Percentiles rank a stretch among this genome's conserved stretches.
Evolutionary conservation across 2,329 filamentous ascomycete genomes (phyloP).

Genomic region (Colletotrichum sojae): DNA sequence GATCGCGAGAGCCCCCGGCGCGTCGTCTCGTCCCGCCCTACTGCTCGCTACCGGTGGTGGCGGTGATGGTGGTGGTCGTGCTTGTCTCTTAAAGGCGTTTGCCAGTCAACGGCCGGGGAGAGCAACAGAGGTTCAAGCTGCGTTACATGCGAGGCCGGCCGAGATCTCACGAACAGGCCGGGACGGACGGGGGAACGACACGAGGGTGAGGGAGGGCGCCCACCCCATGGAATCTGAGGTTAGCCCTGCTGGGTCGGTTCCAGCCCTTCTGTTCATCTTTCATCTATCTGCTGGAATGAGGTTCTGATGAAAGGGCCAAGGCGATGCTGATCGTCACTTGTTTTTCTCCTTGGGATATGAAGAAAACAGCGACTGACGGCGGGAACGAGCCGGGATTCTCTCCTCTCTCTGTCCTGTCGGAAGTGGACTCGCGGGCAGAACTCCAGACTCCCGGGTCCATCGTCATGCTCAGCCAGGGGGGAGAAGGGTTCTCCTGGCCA

Average conservation of each 20-base stretch:
- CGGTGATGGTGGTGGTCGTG: background rate
- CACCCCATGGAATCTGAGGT: constrained; percentile 14
- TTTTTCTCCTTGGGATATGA: constrained; percentile 12
- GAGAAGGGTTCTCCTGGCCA: constrained; percentile 23
- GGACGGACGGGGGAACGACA: constrained; percentile 3
- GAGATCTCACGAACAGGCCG: constrained; percentile 20
- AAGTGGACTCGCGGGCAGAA: constrained; percentile 31
- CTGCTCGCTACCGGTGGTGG: background rate
- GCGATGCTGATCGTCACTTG: constrained; percentile 38
- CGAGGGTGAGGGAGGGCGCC: no score
- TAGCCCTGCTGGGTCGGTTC: constrained; percentile 2
- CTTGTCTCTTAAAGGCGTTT: background rate
- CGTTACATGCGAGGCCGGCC: constrained; percentile 19
- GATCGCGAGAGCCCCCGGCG: constrained; percentile 12
- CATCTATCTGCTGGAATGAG: constrained; percentile 36
- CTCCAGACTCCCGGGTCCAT: constrained; percentile 26
- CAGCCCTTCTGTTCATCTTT: constrained; percentile 3
- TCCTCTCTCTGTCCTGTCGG: background rate
- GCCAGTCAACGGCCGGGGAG: background rate
- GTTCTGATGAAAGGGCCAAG: constrained; percentile 25
- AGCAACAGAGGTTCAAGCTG: background rate
- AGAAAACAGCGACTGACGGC: constrained; percentile 6
- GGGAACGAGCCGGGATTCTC: constrained; percentile 17
- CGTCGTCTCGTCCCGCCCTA: background rate
- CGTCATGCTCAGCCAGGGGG: constrained; percentile 1